A percentile compares a stretch with the other conserved stretches of the same genome.
phyloP scores from a whole-genome alignment of 805 yeast species.

The Ogataea glucozyma region DNA sequence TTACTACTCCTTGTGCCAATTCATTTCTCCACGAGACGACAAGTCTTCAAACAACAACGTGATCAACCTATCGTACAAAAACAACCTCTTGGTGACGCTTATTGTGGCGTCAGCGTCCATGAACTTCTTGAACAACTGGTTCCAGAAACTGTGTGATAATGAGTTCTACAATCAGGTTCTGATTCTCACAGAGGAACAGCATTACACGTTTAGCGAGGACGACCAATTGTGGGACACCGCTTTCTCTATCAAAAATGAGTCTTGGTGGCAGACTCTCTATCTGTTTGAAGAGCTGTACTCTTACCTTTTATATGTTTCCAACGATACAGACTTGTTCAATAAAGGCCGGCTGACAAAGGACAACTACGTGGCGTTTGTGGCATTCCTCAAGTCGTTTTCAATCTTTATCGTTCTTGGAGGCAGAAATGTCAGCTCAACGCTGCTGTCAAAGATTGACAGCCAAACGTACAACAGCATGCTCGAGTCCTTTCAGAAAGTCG shows the following conservation, averaged over 20 bases:
- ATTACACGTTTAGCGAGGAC: constrained; percentile 12
- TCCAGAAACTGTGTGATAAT: constrained; percentile 20
- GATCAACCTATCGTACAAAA: constrained; percentile 21
- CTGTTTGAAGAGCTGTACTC: constrained; percentile 63
- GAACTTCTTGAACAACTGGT: constrained; percentile 24
- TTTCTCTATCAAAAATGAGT: constrained; percentile 17
- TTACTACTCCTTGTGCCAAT: constrained; percentile 22
- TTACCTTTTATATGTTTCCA: constrained; percentile 65
- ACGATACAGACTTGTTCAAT: constrained; percentile 58
- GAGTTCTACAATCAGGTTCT: constrained; percentile 23
- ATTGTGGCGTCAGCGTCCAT: constrained; percentile 27
- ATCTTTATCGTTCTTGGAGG: constrained; percentile 38
- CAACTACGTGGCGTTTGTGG: constrained; percentile 43
- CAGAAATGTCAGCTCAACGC: constrained; percentile 12
- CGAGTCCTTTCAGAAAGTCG: constrained; percentile 18
- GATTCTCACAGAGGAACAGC: constrained; percentile 19
- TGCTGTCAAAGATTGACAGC: constrained; percentile 11
- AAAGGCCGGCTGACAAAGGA: constrained; percentile 42
- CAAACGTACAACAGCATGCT: constrained; percentile 14
- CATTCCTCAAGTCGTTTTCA: constrained; percentile 51
- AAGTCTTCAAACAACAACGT: constrained; percentile 2
- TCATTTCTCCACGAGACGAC: constrained; percentile 18
- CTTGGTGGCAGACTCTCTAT: constrained; percentile 41
- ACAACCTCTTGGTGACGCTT: constrained; percentile 24
- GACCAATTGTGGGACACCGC: constrained; percentile 20